Conservation (phyloP, 2,329 filamentous ascomycete genomes). For the Microdochium bolleyi region DNA sequence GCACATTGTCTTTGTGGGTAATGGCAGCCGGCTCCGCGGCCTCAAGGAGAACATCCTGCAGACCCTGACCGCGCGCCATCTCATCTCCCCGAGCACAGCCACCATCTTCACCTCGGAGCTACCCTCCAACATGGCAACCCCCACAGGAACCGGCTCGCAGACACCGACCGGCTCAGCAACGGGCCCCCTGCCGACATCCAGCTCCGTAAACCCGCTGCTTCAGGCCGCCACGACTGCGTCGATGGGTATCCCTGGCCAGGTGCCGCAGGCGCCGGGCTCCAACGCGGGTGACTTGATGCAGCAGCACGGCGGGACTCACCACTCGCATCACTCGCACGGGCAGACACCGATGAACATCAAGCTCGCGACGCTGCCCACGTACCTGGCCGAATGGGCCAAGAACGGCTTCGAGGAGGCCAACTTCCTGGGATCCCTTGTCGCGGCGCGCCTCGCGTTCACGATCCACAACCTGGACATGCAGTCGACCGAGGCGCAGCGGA, state of each 20-base stretch:
- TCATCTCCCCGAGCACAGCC: slow-evolving; percentile 84
- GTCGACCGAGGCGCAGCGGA: slow-evolving; percentile 41
- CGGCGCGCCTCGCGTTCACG: slow-evolving; percentile 55
- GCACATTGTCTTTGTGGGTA: slow-evolving; percentile 82
- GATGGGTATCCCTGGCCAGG: slow-evolving; percentile 30
- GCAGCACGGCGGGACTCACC: slow-evolving; percentile 15
- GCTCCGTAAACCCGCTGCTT: slow-evolving; percentile 76
- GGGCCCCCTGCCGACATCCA: slow-evolving; percentile 41
- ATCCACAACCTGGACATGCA: slow-evolving; percentile 49
- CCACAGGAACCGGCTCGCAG: slow-evolving; percentile 81
- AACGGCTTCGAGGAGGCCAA: slow-evolving; percentile 70
- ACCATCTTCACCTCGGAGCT: slow-evolving; percentile 97
- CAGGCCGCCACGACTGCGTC: slow-evolving; percentile 80
- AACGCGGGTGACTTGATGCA: slow-evolving; percentile 31
- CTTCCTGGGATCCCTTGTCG: slow-evolving; percentile 83
- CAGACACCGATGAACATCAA: slow-evolving; percentile 81
- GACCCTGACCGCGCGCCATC: slow-evolving; percentile 71
- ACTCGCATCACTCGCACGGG: slow-evolving; percentile 47
- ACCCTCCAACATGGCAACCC: slow-evolving; percentile 87
- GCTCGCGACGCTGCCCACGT: slow-evolving; percentile 68
- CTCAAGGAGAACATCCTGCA: slow-evolving; percentile 85
- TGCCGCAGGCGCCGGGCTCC: slow-evolving; percentile 29
- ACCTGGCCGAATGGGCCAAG: slow-evolving; percentile 87
- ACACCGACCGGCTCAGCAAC: slow-evolving; percentile 65
- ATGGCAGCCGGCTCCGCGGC: slow-evolving; percentile 65